These are phyloP conservation scores for Paramecium biaurelia DNA, from an alignment of 73 alveolate species.

Conservation along the genomic window DNA sequence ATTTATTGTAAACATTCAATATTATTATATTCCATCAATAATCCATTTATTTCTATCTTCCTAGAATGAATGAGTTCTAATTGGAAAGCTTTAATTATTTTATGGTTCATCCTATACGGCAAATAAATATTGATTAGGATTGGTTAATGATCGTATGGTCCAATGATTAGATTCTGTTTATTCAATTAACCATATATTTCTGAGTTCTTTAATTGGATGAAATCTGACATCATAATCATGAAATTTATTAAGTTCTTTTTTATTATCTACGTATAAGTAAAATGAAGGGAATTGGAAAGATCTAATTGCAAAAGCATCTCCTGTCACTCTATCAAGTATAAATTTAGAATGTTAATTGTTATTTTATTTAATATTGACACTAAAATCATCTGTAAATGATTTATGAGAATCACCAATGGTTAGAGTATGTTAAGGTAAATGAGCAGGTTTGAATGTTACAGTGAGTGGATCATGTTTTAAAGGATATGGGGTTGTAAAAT, in stretches of 20 bases:
- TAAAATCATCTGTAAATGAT: constrained; percentile 22
- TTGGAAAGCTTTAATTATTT: constrained; percentile 4
- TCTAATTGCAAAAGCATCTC: constrained; percentile 27
- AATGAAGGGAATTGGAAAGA: background rate
- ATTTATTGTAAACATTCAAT: background rate
- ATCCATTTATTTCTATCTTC: constrained; percentile 59
- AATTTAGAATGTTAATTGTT: background rate
- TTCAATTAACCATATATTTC: constrained; percentile 24
- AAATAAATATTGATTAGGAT: constrained; percentile 5
- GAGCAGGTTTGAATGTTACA: constrained; percentile 10
- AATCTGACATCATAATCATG: constrained; percentile 37
- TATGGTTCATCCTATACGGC: constrained; percentile 13
- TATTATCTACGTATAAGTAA: constrained; percentile 30
- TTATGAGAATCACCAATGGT: background rate
- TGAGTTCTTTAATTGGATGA: background rate
- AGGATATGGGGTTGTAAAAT: background rate
- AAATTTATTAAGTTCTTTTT: background rate
- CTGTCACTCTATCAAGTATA: background rate
- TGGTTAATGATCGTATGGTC: constrained; percentile 7
- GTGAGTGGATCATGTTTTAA: background rate
- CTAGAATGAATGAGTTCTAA: constrained; percentile 40
- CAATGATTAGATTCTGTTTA: background rate
- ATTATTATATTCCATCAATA: constrained; percentile 44
- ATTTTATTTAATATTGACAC: background rate
- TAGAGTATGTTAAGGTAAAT: background rate